Base-by-base conservation (phyloP, 257 asterid species). In the Solanum bulbocastanum region DNA sequence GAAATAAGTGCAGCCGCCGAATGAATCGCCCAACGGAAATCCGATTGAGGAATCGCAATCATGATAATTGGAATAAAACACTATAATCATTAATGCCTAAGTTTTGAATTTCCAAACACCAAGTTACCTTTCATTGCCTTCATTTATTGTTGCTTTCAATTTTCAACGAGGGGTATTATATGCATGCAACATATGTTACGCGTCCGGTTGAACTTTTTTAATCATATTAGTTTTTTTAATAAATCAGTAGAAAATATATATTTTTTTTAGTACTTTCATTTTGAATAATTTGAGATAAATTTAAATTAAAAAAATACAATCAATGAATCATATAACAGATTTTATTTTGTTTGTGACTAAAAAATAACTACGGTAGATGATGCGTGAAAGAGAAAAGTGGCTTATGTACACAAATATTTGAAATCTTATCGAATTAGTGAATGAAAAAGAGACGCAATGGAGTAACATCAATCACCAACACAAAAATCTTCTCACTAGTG, bases 11-110 rank as follows among this genome's bases (percentile, higher is more conserved):
- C 68, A 46, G 98, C 83, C 75, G 98, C 96, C 89, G 94, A 88
- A 25, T 93, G 92, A 42, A 95, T 89, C 87, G 95, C 95, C 36
- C 96, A 94, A 49, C 92, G 92, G 81, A 93, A 36, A 88, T 92
- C 94, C 71, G 95, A 91, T 90, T 92, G 95, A 69, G 86, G 69
- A 49, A 82, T 49, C 40, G 32, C 44, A 32, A 82, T 6, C 86
- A 82, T 49, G 49, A 18, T 49, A 81, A 12, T 23, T 0, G n/a
- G n/a, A 56, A 56, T 22, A 22, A 36, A 22, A 74, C 49, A 10
- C 32, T 36, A 36, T 10, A 10, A 46, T 78, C 10, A 25, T 78
- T 78, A 27, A 39, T 39, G 6, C 30, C 60, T 42, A 44, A 78
- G 83, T 20, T 76, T 4, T 42, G 14, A 78, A 25, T 25, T 27